These are phyloP conservation scores for Aureoboletus auriporus DNA, from an alignment of 768 basidiomycete genomes.

Conservation along the genomic window DNA sequence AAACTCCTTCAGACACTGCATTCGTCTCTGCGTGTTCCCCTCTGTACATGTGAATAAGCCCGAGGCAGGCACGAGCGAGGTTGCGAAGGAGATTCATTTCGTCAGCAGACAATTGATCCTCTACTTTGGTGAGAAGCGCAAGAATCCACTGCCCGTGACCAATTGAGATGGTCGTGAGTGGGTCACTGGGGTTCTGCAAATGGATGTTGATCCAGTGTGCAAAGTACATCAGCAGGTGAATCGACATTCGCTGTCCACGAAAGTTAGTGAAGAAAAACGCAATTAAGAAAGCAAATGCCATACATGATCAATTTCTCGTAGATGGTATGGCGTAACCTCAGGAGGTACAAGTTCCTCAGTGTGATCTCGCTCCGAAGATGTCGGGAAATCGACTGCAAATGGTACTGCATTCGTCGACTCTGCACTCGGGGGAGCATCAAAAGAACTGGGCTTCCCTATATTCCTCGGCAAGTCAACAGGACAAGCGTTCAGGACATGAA, in stretches of 20 bases:
- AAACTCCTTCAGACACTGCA: conserved; percentile 5
- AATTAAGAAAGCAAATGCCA: conserved; percentile 10
- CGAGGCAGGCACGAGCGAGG: conserved; percentile 67
- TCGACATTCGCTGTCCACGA: conserved; percentile 50
- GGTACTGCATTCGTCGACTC: neutral
- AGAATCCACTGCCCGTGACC: conserved; percentile 78
- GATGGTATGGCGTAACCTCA: conserved; percentile 54
- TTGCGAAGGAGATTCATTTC: conserved; percentile 75
- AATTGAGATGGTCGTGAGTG: conserved; percentile 42
- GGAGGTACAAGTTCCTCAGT: conserved; percentile 32
- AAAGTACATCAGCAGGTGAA: conserved; percentile 83
- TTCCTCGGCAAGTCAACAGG: neutral
- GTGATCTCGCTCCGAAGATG: neutral
- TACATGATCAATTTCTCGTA: conserved; percentile 68
- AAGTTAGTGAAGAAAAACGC: conserved; percentile 7
- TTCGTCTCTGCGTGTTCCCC: conserved; percentile 20
- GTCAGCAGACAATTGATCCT: conserved; percentile 66
- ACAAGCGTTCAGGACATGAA: neutral
- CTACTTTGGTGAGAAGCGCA: conserved; percentile 63
- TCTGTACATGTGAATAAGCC: conserved; percentile 36
- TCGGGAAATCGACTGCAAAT: neutral
- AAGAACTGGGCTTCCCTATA: neutral
- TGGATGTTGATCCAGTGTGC: conserved; percentile 73
- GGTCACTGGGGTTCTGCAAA: conserved; percentile 40
- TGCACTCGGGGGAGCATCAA: neutral